Percentiles rank a stretch among this genome's conserved stretches.
These are phyloP conservation scores for Fonsecaea monophora DNA, from an alignment of 2,329 filamentous ascomycete genomes.

Conservation along the genomic window DNA sequence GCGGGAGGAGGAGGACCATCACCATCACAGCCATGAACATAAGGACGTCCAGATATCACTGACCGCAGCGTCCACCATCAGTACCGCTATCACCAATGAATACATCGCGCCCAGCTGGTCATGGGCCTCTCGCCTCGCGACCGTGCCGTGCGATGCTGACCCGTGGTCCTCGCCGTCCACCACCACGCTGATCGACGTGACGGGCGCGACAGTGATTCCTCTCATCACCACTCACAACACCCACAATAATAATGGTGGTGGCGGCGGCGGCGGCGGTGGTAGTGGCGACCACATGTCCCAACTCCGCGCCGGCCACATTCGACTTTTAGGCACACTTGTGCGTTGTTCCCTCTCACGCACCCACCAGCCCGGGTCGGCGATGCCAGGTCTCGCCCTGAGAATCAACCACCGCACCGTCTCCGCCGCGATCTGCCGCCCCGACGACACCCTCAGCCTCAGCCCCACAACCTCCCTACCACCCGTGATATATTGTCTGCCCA, in stretches of 20 bases:
- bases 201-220: not conserved
- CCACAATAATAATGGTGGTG: too few relatives aligned
- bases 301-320: not conserved
- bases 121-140: conserved; percentile 18
- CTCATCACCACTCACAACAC: not conserved
- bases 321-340: not conserved
- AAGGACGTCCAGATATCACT: too few relatives aligned
- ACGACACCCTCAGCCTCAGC: not conserved
- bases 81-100: not conserved
- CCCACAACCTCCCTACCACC: not conserved
- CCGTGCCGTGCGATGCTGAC: conserved; percentile 7
- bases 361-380: not conserved
- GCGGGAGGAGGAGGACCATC: not conserved
- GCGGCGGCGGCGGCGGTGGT: too few relatives aligned
- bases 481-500: conserved; percentile 7
- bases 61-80: not conserved
- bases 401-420: not conserved
- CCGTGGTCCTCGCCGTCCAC: not conserved
- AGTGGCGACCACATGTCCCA: not conserved
- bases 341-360: not conserved
- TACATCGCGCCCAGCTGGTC: conserved; percentile 21
- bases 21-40: too few relatives aligned
- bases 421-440: not conserved
- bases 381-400: not conserved
- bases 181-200: not conserved